These are phyloP conservation scores for Metarhizium anisopliae DNA, from an alignment of 2,329 filamentous ascomycete species.

Conservation along the genomic window DNA sequence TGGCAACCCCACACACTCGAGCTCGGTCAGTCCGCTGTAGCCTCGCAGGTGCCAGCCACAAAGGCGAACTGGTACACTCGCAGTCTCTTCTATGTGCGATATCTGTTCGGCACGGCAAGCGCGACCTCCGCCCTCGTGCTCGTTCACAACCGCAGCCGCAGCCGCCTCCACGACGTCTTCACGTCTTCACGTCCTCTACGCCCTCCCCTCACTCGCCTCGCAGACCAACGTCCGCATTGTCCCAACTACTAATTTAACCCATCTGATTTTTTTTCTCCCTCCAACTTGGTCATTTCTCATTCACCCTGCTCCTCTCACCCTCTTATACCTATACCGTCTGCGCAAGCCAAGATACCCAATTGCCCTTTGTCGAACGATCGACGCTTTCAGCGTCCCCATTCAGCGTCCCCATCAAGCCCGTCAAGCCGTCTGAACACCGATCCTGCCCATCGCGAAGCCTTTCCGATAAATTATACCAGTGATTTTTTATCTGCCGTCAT, in stretches of 20 bases:
- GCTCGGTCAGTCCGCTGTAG: neutral
- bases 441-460: neutral
- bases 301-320: neutral
- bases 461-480: neutral
- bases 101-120: neutral
- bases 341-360: neutral
- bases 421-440: neutral
- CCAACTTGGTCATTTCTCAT: neutral
- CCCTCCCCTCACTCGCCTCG: neutral
- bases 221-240: neutral
- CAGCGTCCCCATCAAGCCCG: neutral
- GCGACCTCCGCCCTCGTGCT: conserved; percentile 5
- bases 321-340: neutral
- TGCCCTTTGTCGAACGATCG: neutral
- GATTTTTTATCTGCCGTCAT: neutral
- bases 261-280: neutral
- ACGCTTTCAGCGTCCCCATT: neutral
- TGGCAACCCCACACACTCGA: neutral
- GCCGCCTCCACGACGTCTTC: neutral
- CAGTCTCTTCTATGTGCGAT: neutral
- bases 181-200: neutral
- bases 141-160: neutral
- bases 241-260: neutral
- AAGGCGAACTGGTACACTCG: neutral
- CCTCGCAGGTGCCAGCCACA: conserved; percentile 2